A percentile compares a stretch with the other conserved stretches of the same genome.
phyloP scores from a whole-genome alignment of 768 basidiomycete genomes.

The Boletus patriciae region DNA sequence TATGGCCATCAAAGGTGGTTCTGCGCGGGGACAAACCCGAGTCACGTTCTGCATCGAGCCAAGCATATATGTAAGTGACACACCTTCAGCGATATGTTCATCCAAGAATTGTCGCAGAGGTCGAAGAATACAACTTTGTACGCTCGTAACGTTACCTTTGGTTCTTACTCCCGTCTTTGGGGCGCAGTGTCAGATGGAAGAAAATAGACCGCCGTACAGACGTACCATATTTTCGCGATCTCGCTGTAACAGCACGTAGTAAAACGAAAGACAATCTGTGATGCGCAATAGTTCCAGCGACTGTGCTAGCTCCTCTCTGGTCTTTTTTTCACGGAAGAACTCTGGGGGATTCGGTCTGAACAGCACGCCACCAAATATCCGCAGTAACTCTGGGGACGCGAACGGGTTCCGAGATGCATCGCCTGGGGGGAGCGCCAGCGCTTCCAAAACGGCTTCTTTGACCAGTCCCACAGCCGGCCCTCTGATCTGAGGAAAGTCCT shows the following conservation, averaged over 20 bases:
- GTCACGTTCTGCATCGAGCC: neutral
- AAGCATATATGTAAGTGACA: slow-evolving; percentile 3
- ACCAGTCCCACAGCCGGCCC: slow-evolving; percentile 67
- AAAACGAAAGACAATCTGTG: slow-evolving; percentile 64
- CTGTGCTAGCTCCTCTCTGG: slow-evolving; percentile 49
- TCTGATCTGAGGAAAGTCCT: slow-evolving; percentile 63
- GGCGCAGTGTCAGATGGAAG: neutral
- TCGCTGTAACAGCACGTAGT: slow-evolving; percentile 61
- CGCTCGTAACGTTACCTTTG: slow-evolving; percentile 40
- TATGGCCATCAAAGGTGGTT: slow-evolving; percentile 6
- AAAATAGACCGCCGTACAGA: neutral
- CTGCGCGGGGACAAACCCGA: neutral
- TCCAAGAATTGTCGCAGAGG: slow-evolving; percentile 44
- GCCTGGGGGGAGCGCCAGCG: slow-evolving; percentile 33
- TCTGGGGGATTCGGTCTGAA: slow-evolving; percentile 58
- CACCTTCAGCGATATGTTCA: slow-evolving; percentile 37
- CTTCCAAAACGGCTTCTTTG: slow-evolving; percentile 64
- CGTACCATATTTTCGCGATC: slow-evolving; percentile 59
- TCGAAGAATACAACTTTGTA: slow-evolving; percentile 45
- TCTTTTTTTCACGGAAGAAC: slow-evolving; percentile 40
- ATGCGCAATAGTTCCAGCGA: slow-evolving; percentile 62
- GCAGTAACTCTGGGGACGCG: slow-evolving; percentile 54
- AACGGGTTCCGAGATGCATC: slow-evolving; percentile 42
- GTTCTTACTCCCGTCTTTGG: slow-evolving; percentile 54
- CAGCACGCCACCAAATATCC: slow-evolving; percentile 57